Percentiles rank a stretch among this genome's conserved stretches.
phyloP scores from a whole-genome alignment of 768 basidiomycete genomes.

The Phlebiopsis flavidoalba region DNA sequence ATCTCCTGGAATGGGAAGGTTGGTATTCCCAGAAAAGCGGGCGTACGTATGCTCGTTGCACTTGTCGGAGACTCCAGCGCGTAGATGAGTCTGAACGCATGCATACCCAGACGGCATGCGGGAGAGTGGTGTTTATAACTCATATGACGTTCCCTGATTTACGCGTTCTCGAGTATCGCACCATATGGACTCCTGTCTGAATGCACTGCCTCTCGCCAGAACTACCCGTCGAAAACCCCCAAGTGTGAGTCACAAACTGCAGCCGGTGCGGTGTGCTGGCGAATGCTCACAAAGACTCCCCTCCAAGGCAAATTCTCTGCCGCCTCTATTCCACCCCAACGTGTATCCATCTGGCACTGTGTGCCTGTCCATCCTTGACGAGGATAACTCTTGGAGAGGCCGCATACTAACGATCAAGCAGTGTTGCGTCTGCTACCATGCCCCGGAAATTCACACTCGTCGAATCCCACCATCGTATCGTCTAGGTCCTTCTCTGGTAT shows the following conservation, averaged over 20 bases:
- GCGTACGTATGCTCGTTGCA: constrained; percentile 49
- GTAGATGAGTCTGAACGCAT: constrained; percentile 20
- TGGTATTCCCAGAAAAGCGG: constrained; percentile 90
- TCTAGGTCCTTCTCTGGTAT: constrained; percentile 91
- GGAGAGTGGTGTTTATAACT: constrained; percentile 95
- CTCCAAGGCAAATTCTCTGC: constrained; percentile 88
- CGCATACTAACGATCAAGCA: constrained; percentile 97
- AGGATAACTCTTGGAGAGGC: constrained; percentile 99
- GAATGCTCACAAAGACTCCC: constrained; percentile 9
- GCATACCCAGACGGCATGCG: constrained; percentile 76
- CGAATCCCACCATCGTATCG: not conserved
- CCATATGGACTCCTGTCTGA: constrained; percentile 15
- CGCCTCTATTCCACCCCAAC: constrained; percentile 95
- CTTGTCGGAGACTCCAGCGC: constrained; percentile 15
- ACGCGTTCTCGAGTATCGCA: constrained; percentile 12
- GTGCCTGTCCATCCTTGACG: constrained; percentile 94
- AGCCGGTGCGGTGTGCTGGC: constrained; percentile 1
- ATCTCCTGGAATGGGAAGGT: constrained; percentile 98
- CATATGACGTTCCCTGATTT: constrained; percentile 98
- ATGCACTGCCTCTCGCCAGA: constrained; percentile 35
- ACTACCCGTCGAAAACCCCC: constrained; percentile 92
- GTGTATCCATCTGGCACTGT: constrained; percentile 99
- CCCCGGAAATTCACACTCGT: not conserved
- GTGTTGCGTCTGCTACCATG: constrained; percentile 37
- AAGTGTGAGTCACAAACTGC: constrained; percentile 58